These are phyloP conservation scores for Cetraspora pellucida DNA, from an alignment of 192 early-diverging fungal genomes.

Conservation along the genomic window DNA sequence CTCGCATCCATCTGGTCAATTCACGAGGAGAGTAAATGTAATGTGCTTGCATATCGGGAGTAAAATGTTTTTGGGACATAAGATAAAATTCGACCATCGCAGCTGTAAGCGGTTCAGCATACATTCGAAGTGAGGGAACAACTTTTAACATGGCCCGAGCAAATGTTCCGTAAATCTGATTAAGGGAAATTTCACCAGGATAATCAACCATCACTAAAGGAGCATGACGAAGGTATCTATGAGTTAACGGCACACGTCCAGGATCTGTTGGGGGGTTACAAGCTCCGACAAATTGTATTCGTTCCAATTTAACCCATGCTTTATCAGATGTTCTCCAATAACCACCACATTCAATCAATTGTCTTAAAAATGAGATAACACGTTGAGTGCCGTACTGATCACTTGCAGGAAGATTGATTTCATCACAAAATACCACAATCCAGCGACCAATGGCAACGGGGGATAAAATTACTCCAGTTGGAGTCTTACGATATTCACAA, in stretches of 20 bases:
- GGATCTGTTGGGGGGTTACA: conserved; percentile 99
- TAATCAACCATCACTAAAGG: conserved; percentile 99
- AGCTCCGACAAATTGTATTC: conserved; percentile 99
- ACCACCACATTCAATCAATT: conserved; percentile 92
- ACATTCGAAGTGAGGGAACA: conserved; percentile 85
- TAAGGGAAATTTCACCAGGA: conserved; percentile 87
- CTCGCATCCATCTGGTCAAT: conserved; percentile 97
- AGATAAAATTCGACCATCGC: conserved; percentile 99
- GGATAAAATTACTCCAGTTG: conserved; percentile 83
- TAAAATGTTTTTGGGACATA: conserved; percentile 88
- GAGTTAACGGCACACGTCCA: conserved; percentile 93
- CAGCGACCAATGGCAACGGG: conserved; percentile 85
- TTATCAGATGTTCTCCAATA: conserved; percentile 94
- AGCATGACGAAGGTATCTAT: conserved; percentile 95
- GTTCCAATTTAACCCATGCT: conserved; percentile 92
- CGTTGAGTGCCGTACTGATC: conserved; percentile 99
- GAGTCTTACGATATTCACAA: conserved; percentile 97
- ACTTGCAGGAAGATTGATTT: conserved; percentile 95
- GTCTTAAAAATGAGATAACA: conserved; percentile 94
- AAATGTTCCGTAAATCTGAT: conserved; percentile 96
- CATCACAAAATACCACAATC: conserved; percentile 99
- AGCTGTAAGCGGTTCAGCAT: conserved; percentile 85
- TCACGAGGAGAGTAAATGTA: conserved; percentile 99
- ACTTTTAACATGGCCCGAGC: conserved; percentile 91
- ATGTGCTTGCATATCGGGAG: conserved; percentile 97